phyloP scores from a whole-genome alignment of 2,329 filamentous ascomycete genomes.

The Neofusicoccum umdonicola region DNA sequence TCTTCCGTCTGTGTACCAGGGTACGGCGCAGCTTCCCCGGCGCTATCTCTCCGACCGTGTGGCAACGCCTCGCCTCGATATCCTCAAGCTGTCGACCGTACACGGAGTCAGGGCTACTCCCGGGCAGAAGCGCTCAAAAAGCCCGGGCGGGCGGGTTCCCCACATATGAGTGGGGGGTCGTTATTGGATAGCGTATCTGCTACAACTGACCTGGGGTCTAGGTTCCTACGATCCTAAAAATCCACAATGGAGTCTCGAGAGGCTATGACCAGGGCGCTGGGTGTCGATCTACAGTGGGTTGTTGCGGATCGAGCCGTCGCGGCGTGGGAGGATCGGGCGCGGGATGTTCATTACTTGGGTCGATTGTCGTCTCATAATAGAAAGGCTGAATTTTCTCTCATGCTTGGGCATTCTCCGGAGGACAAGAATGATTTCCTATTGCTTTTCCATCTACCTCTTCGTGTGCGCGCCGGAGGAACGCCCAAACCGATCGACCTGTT shows the following conservation, averaged over 20 bases:
- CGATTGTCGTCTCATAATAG: slow-evolving; percentile 12
- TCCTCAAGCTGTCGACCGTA: not conserved
- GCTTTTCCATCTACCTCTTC: not conserved
- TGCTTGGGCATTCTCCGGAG: slow-evolving; percentile 3
- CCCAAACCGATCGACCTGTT: slow-evolving; percentile 4
- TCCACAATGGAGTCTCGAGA: not conserved
- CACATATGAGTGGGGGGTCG: not conserved
- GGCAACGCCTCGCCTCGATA: not conserved
- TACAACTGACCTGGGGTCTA: not conserved
- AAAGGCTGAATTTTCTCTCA: slow-evolving; percentile 11
- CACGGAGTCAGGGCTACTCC: slow-evolving; percentile 6
- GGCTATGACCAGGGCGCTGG: not conserved
- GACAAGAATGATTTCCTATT: not conserved
- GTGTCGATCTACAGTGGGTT: not conserved
- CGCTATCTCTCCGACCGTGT: not conserved
- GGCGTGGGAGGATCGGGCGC: not conserved
- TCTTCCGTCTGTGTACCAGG: not conserved
- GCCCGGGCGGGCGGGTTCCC: slow-evolving; percentile 10
- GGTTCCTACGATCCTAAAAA: not conserved
- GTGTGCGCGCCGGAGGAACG: not conserved
- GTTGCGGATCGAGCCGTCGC: not conserved
- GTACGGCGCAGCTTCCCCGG: not conserved
- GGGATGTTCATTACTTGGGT: slow-evolving; percentile 1
- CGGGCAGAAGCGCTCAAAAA: slow-evolving; percentile 1
- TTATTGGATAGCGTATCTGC: not conserved